A percentile compares a stretch with the other conserved stretches of the same genome.
These are phyloP conservation scores for Pseudonectria foliicola DNA, from an alignment of 2,329 filamentous ascomycete genomes.

Conservation along the genomic window DNA sequence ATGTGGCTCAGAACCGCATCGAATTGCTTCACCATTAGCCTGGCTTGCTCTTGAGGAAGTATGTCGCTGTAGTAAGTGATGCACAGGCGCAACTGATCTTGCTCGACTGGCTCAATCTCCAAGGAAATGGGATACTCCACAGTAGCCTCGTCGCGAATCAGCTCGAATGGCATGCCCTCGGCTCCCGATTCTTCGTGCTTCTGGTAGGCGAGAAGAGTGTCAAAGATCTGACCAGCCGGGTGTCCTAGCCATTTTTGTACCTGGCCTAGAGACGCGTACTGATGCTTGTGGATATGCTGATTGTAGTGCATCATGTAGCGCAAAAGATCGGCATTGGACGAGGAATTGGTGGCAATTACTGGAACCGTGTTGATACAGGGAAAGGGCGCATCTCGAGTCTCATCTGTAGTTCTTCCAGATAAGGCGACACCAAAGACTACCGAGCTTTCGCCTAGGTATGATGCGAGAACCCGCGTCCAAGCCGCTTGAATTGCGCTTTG, in stretches of 20 bases:
- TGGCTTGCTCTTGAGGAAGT: constrained; percentile 62
- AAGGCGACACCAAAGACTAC: constrained; percentile 77
- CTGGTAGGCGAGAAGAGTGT: constrained; percentile 81
- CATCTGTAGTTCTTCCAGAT: constrained; percentile 61
- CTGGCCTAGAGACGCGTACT: constrained; percentile 62
- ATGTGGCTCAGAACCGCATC: constrained; percentile 58
- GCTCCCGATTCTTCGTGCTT: constrained; percentile 36
- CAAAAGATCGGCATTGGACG: constrained; percentile 52
- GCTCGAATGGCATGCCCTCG: constrained; percentile 43
- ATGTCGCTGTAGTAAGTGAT: constrained; percentile 59
- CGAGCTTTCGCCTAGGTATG: constrained; percentile 66
- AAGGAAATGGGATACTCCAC: constrained; percentile 77
- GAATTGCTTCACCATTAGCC: constrained; percentile 62
- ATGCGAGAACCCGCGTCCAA: constrained; percentile 68
- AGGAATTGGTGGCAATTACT: constrained; percentile 49
- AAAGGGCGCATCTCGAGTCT: constrained; percentile 55
- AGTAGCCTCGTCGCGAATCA: constrained; percentile 58
- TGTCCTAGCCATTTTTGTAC: constrained; percentile 68
- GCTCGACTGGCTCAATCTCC: constrained; percentile 57
- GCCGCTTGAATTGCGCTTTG: constrained; percentile 70
- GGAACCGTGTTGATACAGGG: constrained; percentile 81
- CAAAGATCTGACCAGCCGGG: constrained; percentile 63
- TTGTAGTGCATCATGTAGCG: constrained; percentile 59
- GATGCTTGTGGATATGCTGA: constrained; percentile 56
- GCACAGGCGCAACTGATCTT: constrained; percentile 49